Evolutionary conservation across 139 green algal species (phyloP).

Genomic region (Eudorina sp.): DNA sequence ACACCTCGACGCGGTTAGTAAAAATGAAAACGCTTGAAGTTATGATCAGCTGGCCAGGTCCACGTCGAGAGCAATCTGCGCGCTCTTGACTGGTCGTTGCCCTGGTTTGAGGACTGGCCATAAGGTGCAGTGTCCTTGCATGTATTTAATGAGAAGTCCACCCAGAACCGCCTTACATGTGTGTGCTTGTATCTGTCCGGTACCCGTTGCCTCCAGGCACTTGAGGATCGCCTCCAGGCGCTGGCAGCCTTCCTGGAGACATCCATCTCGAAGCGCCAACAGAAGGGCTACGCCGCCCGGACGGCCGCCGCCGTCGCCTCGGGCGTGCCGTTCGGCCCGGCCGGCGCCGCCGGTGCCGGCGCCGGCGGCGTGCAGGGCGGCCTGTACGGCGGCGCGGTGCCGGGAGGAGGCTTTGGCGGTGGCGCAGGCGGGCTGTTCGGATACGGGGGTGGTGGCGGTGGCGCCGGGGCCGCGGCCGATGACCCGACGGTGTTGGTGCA

Average conservation of each 20-base stretch:
- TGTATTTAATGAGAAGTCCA: too few species aligned
- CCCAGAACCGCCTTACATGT: too few species aligned
- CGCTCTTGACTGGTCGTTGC: too few species aligned
- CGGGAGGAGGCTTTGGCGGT: neutral
- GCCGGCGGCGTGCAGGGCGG: neutral
- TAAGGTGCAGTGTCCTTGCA: too few species aligned
- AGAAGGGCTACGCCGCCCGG: constrained; percentile 48
- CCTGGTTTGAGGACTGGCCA: too few species aligned
- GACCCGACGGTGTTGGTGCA: constrained; percentile 29
- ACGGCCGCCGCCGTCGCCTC: neutral
- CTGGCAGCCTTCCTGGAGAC: constrained; percentile 75
- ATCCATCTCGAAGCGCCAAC: constrained; percentile 51
- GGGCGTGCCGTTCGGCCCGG: neutral
- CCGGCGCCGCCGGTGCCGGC: neutral
- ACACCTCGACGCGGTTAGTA: too few species aligned
- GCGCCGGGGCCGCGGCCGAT: neutral
- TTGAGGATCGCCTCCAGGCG: constrained; percentile 71
- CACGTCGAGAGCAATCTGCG: too few species aligned
- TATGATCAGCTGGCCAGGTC: too few species aligned
- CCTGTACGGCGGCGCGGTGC: neutral
- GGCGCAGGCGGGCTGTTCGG: constrained; percentile 39
- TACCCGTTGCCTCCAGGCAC: constrained; percentile 32
- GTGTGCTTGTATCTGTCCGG: neutral
- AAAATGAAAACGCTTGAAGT: too few species aligned
- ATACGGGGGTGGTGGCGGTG: neutral